phyloP scores from a whole-genome alignment of 345 rosid genomes.

The Gynandropsis gynandra region DNA sequence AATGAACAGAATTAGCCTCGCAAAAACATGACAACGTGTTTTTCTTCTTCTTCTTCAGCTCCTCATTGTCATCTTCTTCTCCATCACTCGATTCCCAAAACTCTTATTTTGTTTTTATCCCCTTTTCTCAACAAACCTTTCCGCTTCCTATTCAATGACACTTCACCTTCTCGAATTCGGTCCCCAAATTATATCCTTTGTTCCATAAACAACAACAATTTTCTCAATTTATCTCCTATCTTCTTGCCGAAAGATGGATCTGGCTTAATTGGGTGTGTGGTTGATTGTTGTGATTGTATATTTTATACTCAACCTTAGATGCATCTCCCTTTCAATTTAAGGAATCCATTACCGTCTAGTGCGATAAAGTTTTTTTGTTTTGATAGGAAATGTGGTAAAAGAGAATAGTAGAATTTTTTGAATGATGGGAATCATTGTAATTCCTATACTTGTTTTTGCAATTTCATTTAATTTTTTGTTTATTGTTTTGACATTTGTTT shows the following conservation, averaged over 20 bases:
- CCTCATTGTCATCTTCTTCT: constrained; percentile 26
- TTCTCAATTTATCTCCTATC: neutral
- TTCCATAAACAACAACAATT: no score
- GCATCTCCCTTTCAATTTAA: neutral
- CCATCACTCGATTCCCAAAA: constrained; percentile 25
- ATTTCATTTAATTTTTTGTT: no score
- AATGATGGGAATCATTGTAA: neutral
- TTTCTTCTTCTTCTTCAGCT: constrained; percentile 26
- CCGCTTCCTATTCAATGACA: constrained; percentile 20
- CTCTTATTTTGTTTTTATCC: constrained; percentile 21
- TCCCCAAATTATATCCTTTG: constrained; percentile 27
- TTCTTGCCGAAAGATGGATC: neutral
- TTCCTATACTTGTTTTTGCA: no score
- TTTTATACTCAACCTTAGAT: neutral
- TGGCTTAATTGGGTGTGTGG: no score
- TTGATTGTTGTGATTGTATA: neutral
- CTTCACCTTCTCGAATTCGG: no score
- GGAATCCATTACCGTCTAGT: neutral
- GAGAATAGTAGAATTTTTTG: neutral
- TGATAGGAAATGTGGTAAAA: neutral
- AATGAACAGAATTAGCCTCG: neutral
- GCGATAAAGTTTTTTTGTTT: neutral
- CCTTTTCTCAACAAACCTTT: constrained; percentile 22
- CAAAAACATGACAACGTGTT: constrained; percentile 17
- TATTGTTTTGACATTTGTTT: no score